Evolutionary conservation across 257 asterid genomes (phyloP), one percentile per base, ranked within the genome.

Genomic region (Asclepias syriaca): DNA sequence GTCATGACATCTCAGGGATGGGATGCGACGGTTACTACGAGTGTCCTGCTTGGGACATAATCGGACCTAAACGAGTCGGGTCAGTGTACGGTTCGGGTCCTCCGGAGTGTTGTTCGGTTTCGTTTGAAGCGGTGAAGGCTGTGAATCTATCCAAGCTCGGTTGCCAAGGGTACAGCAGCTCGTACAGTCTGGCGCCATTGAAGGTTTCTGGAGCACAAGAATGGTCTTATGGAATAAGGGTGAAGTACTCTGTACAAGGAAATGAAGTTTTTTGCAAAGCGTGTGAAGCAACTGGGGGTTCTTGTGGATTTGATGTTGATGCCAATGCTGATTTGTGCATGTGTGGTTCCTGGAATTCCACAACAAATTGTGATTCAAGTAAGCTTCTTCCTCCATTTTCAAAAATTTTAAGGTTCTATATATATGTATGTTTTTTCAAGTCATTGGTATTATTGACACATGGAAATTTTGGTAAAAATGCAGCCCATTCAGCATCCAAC

Each of bases 91-190:
- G 95, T 18, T 77, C 91, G 2, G 96, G 96, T 69, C 94, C 96
- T 11, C 96, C 95, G 0, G 95, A 85, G 46, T 94, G 98, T 67
- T 94, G 98, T 37, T 86, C 96, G 0, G 73, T 88, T 83, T 73
- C 89, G 3, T 91, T 72, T 60, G 96, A 83, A 77, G 79, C 80
- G 0, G 48, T 88, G 0, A 85, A 81, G 78, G 88, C 78, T 64
- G 89, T 91, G 84, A 94, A 94, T 63, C 90, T 94, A 43, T 85
- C 89, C 0, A 81, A 84, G 79, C 93, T 94, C 0, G 91, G 84
- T 13, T 94, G 99, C 74, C 91, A 94, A 81, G 99, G 97, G 1
- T 94, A 94, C 54, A 94, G 97, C 75, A 94, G 99, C 60, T 97
- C 97, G 0, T 94, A 91, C 55, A 91, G 91, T 76, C 65, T 85